A percentile compares a stretch with the other conserved stretches of the same genome.
phyloP scores from a whole-genome alignment of 345 rosid genomes.

The Isatis tinctoria region DNA sequence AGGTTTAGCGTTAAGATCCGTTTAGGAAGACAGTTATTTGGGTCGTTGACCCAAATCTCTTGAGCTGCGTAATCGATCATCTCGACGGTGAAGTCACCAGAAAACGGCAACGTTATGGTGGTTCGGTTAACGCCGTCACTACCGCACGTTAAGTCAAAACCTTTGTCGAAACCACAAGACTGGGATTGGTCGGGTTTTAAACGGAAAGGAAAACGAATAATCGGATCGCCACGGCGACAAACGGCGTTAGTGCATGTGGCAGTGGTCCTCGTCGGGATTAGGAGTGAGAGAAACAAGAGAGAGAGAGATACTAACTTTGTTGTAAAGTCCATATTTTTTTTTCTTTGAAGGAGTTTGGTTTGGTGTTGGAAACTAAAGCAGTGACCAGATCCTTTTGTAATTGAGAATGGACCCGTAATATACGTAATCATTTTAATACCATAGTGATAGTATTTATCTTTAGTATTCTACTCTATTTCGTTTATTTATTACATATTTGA shows the following conservation, averaged over 20 bases:
- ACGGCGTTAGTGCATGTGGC: constrained; percentile 34
- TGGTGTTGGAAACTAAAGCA: constrained; percentile 13
- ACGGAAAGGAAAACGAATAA: constrained; percentile 60
- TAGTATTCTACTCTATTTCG: background rate
- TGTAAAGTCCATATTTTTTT: constrained; percentile 17
- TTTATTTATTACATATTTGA: background rate
- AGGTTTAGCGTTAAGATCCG: constrained; percentile 59
- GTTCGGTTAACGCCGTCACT: constrained; percentile 34
- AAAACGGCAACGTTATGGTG: constrained; percentile 30
- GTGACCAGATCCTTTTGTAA: constrained; percentile 18
- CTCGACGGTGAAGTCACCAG: constrained; percentile 48
- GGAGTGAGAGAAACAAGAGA: constrained; percentile 17
- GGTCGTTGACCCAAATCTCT: constrained; percentile 68
- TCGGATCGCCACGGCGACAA: constrained; percentile 40
- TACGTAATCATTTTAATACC: constrained; percentile 11
- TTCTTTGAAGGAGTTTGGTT: background rate
- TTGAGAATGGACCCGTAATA: background rate
- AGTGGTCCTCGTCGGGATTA: constrained; percentile 7
- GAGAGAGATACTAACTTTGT: background rate
- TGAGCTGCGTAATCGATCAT: constrained; percentile 53
- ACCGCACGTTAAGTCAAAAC: constrained; percentile 54
- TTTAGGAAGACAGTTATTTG: constrained; percentile 49
- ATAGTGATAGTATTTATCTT: background rate
- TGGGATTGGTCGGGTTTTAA: constrained; percentile 32
- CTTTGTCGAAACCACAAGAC: constrained; percentile 49